Base-by-base conservation (phyloP, 2,329 filamentous ascomycete genomes). In the Colletotrichum ledebouriae region DNA sequence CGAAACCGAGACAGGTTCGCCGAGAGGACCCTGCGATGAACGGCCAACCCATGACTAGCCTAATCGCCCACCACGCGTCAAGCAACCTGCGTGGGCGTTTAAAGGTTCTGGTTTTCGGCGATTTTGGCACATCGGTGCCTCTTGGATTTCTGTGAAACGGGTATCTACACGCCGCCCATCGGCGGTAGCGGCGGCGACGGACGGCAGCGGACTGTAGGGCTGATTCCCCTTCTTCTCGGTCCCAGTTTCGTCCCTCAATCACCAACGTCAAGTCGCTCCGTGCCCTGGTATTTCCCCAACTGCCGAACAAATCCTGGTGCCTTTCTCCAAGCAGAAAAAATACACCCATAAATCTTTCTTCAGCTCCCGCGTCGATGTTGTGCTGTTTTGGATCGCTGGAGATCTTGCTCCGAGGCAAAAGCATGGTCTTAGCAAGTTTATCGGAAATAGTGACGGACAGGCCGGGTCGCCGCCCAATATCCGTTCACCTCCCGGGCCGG, bases 61-160 rank as follows among this genome's bases (percentile, higher is more conserved):
- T 17, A 42, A 62, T 62, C 59, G 49, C 29, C 29, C 6, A 29
- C 6, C n/a, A 49, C 59, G n/a, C 47, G 47, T 37, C 22, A 62
- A 34, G 12, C 20, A 17, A 17, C 17, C 17, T 52, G 25, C 49
- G 49, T 34, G 42, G 42, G 56, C 41, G 25, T 59, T 59, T 22
- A 39, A 34, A 15, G 12, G 2, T 7, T 12, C 3, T 34, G 49
- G 10, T 25, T 13, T 2, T 34, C 15, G 33, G 29, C 49, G 17
- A 33, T 37, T 11, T 59, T 41, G 41, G 56, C 41, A 37, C 2
- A 59, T 17, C 42, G 57, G 44, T 13, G 17, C 15, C 11, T 10
- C 3, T 1, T 6, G 13, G 17, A 17, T 11, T 3, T 11, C 57
- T 33, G 20, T 59, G 57, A 41, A 41, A 29, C 57, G 17, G 17